phyloP scores from a whole-genome alignment of 305 asterid species.

The Solanum hybrid region DNA sequence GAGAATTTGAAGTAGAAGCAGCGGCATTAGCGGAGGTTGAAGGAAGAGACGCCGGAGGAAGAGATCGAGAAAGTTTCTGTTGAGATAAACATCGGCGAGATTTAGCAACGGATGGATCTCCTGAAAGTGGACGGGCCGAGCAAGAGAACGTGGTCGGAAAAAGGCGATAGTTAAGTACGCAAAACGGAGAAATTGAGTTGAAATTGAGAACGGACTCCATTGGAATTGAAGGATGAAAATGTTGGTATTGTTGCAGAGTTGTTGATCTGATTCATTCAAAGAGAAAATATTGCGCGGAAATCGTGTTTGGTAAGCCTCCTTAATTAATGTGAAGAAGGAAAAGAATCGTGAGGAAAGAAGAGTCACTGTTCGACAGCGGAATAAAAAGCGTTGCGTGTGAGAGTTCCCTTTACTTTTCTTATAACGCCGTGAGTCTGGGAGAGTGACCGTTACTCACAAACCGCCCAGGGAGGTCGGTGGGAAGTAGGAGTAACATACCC shows the following conservation, averaged over 20 bases:
- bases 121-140: background rate
- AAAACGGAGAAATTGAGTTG: conserved; percentile 8
- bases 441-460: background rate
- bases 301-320: background rate
- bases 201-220: conserved; percentile 6
- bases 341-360: background rate
- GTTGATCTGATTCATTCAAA: conserved; percentile 3
- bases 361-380: background rate
- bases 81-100: conserved; percentile 10
- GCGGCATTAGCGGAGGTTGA: conserved; percentile 22
- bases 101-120: conserved; percentile 14
- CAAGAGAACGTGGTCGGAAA: conserved; percentile 25
- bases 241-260: background rate
- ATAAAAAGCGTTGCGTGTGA: background rate
- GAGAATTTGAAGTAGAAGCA: conserved; percentile 36
- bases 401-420: background rate
- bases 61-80: conserved; percentile 14
- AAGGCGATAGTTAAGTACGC: conserved; percentile 24
- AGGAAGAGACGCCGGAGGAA: conserved; percentile 20
- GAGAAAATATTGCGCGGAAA: background rate
- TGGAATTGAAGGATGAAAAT: background rate
- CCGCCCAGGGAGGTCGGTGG: background rate
- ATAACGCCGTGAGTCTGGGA: background rate
- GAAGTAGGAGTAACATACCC: background rate
- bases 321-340: background rate